Conservation (phyloP, 2,329 filamentous ascomycete genomes). For the Huntiella savannae region DNA sequence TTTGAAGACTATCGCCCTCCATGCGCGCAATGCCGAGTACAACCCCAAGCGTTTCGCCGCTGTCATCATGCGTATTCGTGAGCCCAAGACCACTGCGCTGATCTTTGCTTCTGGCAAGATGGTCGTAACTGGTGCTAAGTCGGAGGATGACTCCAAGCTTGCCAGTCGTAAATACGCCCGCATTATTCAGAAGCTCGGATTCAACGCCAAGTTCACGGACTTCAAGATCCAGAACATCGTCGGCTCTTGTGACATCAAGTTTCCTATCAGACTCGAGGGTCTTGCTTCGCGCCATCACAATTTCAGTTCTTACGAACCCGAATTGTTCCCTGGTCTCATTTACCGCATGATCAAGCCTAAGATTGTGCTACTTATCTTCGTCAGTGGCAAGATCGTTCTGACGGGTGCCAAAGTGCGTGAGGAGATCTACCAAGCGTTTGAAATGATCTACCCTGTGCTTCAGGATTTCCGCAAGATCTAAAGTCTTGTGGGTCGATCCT, state of each 20-base stretch:
- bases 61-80: conserved; percentile 98
- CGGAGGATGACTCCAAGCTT: conserved; percentile 92
- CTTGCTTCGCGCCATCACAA: conserved; percentile 94
- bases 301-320: conserved; percentile 97
- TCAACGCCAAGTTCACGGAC: conserved; percentile 98
- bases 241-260: conserved; percentile 97
- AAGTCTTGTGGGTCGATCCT: conserved; percentile 11
- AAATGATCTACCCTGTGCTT: conserved; percentile 92
- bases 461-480: conserved; percentile 50
- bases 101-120: conserved; percentile 99
- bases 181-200: conserved; percentile 98
- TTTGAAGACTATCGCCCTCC: conserved; percentile 94
- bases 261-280: conserved; percentile 91
- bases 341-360: conserved; percentile 99
- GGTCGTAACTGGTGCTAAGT: conserved; percentile 96
- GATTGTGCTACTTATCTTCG: conserved; percentile 81
- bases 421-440: conserved; percentile 92
- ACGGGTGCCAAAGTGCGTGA: conserved; percentile 95
- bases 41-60: conserved; percentile 98
- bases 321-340: conserved; percentile 96
- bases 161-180: conserved; percentile 94
- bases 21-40: conserved; percentile 96
- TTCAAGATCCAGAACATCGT: conserved; percentile 99
- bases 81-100: conserved; percentile 92
- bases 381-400: conserved; percentile 88